These are phyloP conservation scores for Misopates orontium DNA, from an alignment of 257 asterid genomes.

Conservation along the genomic window DNA sequence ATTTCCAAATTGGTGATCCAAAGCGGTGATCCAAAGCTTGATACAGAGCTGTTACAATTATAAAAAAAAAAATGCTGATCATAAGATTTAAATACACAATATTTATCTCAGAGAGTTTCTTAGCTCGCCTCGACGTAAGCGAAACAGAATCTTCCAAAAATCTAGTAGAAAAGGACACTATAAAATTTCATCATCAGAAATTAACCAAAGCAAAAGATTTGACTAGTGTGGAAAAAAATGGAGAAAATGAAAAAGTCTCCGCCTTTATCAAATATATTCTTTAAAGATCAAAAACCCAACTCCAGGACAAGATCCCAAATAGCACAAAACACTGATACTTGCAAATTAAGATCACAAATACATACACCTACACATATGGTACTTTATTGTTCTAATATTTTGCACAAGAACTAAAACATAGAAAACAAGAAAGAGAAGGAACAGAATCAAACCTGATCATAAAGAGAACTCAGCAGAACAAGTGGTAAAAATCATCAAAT, in stretches of 20 bases:
- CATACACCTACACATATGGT: too few species aligned
- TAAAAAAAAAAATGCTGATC: neutral
- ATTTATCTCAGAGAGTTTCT: too few species aligned
- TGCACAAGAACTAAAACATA: neutral
- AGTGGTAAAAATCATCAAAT: too few species aligned
- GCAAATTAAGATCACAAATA: too few species aligned
- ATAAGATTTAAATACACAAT: constrained; percentile 4
- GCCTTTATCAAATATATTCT: neutral
- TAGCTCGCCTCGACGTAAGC: too few species aligned
- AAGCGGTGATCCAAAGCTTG: too few species aligned
- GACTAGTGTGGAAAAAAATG: neutral
- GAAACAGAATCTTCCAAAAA: neutral
- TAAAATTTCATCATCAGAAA: constrained; percentile 10
- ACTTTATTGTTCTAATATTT: too few species aligned
- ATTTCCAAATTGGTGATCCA: constrained; percentile 19
- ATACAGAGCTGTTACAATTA: constrained; percentile 30
- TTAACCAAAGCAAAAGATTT: neutral
- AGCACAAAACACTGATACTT: too few species aligned
- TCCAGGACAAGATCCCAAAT: neutral
- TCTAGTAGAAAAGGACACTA: too few species aligned
- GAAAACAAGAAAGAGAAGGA: neutral
- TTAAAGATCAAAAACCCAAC: neutral
- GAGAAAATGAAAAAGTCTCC: neutral
- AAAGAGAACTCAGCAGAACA: too few species aligned
- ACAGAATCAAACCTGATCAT: neutral